Conservation (phyloP, 768 basidiomycete species). For the Suillus decipiens region DNA sequence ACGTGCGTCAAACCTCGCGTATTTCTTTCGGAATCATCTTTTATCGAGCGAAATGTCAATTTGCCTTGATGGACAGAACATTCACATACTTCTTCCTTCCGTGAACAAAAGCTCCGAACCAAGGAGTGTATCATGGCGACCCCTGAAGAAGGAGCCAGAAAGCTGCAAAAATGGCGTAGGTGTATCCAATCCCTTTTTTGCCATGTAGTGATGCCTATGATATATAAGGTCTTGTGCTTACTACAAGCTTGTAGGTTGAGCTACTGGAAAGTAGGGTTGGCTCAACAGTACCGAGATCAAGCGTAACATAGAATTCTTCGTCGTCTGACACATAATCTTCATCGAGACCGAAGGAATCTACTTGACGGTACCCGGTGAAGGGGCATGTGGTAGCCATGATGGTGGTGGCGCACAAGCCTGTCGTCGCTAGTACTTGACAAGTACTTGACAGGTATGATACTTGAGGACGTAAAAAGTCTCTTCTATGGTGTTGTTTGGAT, state of each 20-base stretch:
- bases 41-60: conserved; percentile 9
- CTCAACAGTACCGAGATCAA: conserved; percentile 72
- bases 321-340: conserved; percentile 61
- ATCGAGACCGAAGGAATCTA: conserved; percentile 67
- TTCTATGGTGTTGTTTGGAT: neutral
- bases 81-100: conserved; percentile 57
- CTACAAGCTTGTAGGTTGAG: conserved; percentile 71
- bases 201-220: neutral
- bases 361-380: conserved; percentile 63
- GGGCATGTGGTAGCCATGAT: neutral
- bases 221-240: conserved; percentile 36
- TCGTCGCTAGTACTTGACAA: neutral
- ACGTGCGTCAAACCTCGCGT: conserved; percentile 57
- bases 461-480: neutral
- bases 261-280: conserved; percentile 75
- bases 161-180: conserved; percentile 77
- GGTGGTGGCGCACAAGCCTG: neutral
- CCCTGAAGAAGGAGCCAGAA: conserved; percentile 73
- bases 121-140: conserved; percentile 63
- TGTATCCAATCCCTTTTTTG: conserved; percentile 68
- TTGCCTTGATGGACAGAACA: neutral
- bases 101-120: conserved; percentile 79
- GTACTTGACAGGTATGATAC: neutral
- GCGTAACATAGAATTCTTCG: conserved; percentile 65
- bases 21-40: conserved; percentile 48